Base-by-base conservation (phyloP, 2,329 filamentous ascomycete species). In the Fusarium sp. region DNA sequence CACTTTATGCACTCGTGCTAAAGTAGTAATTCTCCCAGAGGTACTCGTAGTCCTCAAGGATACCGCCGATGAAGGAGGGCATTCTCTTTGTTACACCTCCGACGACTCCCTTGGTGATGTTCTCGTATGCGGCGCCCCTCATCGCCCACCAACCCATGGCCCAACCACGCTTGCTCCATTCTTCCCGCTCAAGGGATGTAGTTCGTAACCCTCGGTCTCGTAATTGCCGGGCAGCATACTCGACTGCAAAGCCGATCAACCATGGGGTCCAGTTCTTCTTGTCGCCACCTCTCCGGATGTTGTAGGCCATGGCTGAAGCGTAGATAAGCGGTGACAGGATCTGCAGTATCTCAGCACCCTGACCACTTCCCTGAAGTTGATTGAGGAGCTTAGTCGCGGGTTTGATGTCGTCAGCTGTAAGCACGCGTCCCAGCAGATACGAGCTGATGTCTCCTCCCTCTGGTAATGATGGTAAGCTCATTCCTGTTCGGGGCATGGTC, bases 11-110 rank as follows among this genome's bases (percentile, higher is more conserved):
- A 62, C 87, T 89, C 40, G 89, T 90, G 81, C 88, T 90, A 82
- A 98, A 99, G 83, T 98, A 97, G 82, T 98, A 98, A 78, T 97
- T 95, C 83, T 98, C 95, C 96, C 96, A 99, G 37, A 99, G 86
- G 81, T 97, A 98, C 82, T 97, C 94, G 81, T 99, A 99, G 81
- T 99, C 96, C 80, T 98, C 95, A 72, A 98, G 83, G 50, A 99
- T 92, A 64, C 93, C 94, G 13, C 92, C 93, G 30, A 97, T 87
- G 80, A 99, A 89, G 74, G 93, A 91, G 52, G 97, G 89, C 82
- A 97, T 87, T 59, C 93, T 91, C 79, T 92, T 92, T 74, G 90
- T 91, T 74, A 97, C 88, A 78, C 91, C 92, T 35, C 86, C 86
- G 12, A 96, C 91, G 19, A 96, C 82, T 9, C 90, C 89, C 82